These are phyloP conservation scores for Mitragyna speciosa DNA, from an alignment of 257 asterid genomes.

Conservation along the genomic window DNA sequence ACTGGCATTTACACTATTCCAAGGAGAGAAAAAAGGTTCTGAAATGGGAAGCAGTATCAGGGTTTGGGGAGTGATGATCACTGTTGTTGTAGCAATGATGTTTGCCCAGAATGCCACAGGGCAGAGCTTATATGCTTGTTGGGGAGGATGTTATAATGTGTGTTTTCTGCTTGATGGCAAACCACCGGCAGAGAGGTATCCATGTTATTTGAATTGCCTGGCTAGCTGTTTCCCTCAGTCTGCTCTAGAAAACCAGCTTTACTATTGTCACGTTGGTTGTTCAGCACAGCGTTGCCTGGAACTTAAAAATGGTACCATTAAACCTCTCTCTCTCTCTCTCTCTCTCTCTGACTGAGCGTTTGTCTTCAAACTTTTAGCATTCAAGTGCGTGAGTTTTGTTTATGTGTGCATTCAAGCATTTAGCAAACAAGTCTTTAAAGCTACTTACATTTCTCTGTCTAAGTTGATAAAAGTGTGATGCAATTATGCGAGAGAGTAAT, in stretches of 20 bases:
- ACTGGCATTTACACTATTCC: not conserved
- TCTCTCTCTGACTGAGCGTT: not conserved
- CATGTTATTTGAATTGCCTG: slow-evolving; percentile 45
- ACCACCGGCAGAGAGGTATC: not conserved
- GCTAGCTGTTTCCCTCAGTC: slow-evolving; percentile 41
- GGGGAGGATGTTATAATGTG: slow-evolving; percentile 63
- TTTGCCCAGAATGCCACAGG: slow-evolving; percentile 17
- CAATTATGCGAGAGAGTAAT: not conserved
- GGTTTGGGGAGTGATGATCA: slow-evolving; percentile 15
- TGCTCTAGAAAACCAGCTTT: slow-evolving; percentile 21
- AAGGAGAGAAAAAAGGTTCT: not conserved
- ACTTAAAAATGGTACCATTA: slow-evolving; percentile 29
- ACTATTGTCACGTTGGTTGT: slow-evolving; percentile 57
- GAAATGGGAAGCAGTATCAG: slow-evolving; percentile 28
- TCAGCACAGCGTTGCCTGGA: slow-evolving; percentile 32
- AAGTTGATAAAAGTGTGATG: not conserved
- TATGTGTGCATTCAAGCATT: no score
- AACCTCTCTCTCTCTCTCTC: not conserved
- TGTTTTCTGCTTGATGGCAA: slow-evolving; percentile 28
- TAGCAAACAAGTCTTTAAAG: not conserved
- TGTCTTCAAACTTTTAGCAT: not conserved
- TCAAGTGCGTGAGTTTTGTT: not conserved
- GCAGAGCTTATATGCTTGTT: slow-evolving; percentile 39
- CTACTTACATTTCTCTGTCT: not conserved
- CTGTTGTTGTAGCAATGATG: slow-evolving; percentile 17